A percentile compares a stretch with the other conserved stretches of the same genome.
These are phyloP conservation scores for Endocalyx cinctus DNA, from an alignment of 2,329 filamentous ascomycete species.

Conservation along the genomic window DNA sequence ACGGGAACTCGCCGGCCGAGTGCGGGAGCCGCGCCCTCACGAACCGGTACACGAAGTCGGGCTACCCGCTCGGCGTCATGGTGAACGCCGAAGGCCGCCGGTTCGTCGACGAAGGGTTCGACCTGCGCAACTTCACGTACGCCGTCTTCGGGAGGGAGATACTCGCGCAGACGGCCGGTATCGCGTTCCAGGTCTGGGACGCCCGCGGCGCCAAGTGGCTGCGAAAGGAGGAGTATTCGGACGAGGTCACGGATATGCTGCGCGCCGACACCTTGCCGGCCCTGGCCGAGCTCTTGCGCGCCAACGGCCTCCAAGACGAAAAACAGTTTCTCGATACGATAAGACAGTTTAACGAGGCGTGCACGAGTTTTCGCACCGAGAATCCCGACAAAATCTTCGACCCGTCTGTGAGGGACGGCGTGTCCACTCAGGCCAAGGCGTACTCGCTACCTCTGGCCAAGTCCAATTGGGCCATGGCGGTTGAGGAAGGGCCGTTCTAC, in stretches of 20 bases:
- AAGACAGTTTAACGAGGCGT: conserved; percentile 53
- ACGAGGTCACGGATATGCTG: conserved; percentile 51
- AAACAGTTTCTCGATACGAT: conserved; percentile 48
- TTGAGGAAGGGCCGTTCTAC: conserved; percentile 53
- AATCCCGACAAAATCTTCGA: conserved; percentile 47
- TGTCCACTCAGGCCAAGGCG: conserved; percentile 52
- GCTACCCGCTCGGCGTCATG: conserved; percentile 64
- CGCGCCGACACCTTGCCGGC: conserved; percentile 47
- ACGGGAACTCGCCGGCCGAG: conserved; percentile 53
- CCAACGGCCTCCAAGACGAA: conserved; percentile 41
- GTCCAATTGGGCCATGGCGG: conserved; percentile 61
- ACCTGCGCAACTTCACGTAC: conserved; percentile 64
- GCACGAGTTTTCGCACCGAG: conserved; percentile 40
- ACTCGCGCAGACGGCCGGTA: conserved; percentile 50
- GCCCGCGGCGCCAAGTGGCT: conserved; percentile 46
- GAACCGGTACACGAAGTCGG: conserved; percentile 66
- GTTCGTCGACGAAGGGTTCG: conserved; percentile 64
- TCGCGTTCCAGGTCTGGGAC: conserved; percentile 65
- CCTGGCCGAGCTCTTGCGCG: conserved; percentile 45
- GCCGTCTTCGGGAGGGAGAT: conserved; percentile 61
- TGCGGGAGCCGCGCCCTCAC: conserved; percentile 54
- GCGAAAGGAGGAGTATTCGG: conserved; percentile 57
- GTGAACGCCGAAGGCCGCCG: conserved; percentile 53
- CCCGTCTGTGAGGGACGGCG: conserved; percentile 55
- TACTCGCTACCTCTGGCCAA: conserved; percentile 47